Evolutionary conservation across 257 asterid genomes (phyloP).

Genomic region (Agastache rugosa): DNA sequence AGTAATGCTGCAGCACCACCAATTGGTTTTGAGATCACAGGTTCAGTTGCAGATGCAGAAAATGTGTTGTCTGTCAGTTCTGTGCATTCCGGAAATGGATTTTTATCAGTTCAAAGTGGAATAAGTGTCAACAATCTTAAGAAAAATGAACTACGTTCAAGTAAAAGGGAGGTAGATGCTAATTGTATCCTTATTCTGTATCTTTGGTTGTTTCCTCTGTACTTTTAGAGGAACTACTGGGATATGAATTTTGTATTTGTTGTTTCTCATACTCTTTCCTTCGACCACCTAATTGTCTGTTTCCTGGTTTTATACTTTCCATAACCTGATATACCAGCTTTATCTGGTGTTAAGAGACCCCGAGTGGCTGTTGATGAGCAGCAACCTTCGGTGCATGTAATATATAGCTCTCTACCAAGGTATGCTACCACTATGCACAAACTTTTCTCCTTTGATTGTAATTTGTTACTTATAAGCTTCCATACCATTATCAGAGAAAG

Average conservation of each 20-base stretch:
- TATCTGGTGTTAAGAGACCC: conserved; percentile 85
- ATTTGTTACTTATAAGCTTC: conserved; percentile 30
- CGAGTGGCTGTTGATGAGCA: conserved; percentile 65
- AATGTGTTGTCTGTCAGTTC: conserved; percentile 32
- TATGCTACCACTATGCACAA: conserved; percentile 37
- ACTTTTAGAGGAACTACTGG: not conserved
- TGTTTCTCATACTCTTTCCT: conserved; percentile 27
- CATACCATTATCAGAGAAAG: conserved; percentile 73
- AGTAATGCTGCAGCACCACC: conserved; percentile 35
- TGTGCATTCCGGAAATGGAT: conserved; percentile 48
- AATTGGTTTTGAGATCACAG: conserved; percentile 44
- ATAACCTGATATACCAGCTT: conserved; percentile 54
- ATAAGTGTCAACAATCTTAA: conserved; percentile 42
- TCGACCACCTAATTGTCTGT: conserved; percentile 19
- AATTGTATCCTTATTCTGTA: conserved; percentile 56
- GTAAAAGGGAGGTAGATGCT: conserved; percentile 50
- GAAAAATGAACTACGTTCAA: conserved; percentile 43
- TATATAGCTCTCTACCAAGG: conserved; percentile 81
- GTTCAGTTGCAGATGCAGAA: conserved; percentile 48
- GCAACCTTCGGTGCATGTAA: conserved; percentile 80
- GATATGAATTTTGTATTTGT: conserved; percentile 8
- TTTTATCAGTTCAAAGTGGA: conserved; percentile 48
- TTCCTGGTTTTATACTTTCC: conserved; percentile 46
- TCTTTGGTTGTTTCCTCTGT: conserved; percentile 23
- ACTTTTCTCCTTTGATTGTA: conserved; percentile 17